phyloP scores from a whole-genome alignment of 768 basidiomycete genomes.

The Cystobasidiopsis lactophilus region DNA sequence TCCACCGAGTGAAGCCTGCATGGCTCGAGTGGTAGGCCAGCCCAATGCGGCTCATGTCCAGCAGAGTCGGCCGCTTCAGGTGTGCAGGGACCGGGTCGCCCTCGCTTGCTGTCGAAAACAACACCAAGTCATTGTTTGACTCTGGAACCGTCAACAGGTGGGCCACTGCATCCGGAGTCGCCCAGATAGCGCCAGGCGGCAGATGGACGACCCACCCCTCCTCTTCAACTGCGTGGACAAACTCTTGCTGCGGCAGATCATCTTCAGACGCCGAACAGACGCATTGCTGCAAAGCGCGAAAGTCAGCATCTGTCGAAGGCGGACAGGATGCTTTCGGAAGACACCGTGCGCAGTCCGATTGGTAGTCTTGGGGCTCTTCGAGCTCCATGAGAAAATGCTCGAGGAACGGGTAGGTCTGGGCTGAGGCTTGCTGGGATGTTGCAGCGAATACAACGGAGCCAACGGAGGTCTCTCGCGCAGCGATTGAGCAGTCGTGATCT shows the following conservation, averaged over 20 bases:
- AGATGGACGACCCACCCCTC: not conserved
- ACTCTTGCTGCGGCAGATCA: too few relatives aligned
- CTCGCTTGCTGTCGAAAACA: not conserved
- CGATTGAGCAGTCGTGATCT: conserved; percentile 5
- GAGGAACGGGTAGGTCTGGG: too few relatives aligned
- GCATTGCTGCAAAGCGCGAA: too few relatives aligned
- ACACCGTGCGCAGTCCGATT: too few relatives aligned
- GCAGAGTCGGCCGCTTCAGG: not conserved
- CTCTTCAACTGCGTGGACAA: not conserved
- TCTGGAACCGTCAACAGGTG: not conserved
- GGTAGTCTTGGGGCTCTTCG: too few relatives aligned
- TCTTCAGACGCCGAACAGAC: too few relatives aligned
- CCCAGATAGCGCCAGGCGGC: not conserved
- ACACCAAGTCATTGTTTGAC: not conserved
- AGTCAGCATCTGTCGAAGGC: too few relatives aligned
- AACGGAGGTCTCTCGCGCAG: not conserved
- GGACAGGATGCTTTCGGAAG: too few relatives aligned
- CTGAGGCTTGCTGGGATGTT: too few relatives aligned
- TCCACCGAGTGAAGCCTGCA: not conserved
- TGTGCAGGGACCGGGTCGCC: not conserved
- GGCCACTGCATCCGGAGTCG: not conserved
- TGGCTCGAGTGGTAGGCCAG: not conserved
- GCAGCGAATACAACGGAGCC: too few relatives aligned
- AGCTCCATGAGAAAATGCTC: too few relatives aligned
- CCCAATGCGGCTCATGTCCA: not conserved